Conservation (phyloP, 768 basidiomycete species). For the Gloeopeniophorella convolvens region DNA sequence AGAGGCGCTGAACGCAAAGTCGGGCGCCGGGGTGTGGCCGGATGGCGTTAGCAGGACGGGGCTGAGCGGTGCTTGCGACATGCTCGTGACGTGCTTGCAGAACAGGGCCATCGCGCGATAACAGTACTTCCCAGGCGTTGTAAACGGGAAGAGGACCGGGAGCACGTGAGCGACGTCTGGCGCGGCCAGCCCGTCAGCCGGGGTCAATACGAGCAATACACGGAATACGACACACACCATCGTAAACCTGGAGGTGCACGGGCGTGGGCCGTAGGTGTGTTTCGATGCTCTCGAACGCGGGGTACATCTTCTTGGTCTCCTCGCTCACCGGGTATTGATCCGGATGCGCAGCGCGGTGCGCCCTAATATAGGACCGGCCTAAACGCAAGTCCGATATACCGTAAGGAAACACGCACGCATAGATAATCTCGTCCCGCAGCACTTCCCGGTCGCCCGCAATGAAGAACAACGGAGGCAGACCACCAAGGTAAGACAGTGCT, state of each 20-base stretch:
- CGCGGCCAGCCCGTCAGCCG: not conserved
- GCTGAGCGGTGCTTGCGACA: slow-evolving; percentile 20
- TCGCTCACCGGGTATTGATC: slow-evolving; percentile 50
- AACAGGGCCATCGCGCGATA: slow-evolving; percentile 73
- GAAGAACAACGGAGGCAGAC: slow-evolving; percentile 80
- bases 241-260: slow-evolving; percentile 91
- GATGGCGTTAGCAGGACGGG: not conserved
- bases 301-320: slow-evolving; percentile 45
- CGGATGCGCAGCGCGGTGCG: slow-evolving; percentile 89
- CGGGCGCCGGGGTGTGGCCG: not conserved
- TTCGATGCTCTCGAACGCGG: slow-evolving; percentile 50
- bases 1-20: not conserved
- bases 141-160: slow-evolving; percentile 69
- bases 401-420: slow-evolving; percentile 46
- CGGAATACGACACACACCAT: slow-evolving; percentile 43
- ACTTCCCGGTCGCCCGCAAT: slow-evolving; percentile 90
- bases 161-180: slow-evolving; percentile 67
- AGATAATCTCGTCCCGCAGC: slow-evolving; percentile 86
- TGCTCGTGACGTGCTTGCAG: slow-evolving; percentile 56
- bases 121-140: slow-evolving; percentile 73
- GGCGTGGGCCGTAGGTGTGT: slow-evolving; percentile 52
- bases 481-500: slow-evolving; percentile 76
- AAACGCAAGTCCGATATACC: not conserved
- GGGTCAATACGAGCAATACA: slow-evolving; percentile 10
- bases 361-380: slow-evolving; percentile 35